phyloP scores from a whole-genome alignment of 495 filamentous ascomycete species.

The Xylaria venustula region DNA sequence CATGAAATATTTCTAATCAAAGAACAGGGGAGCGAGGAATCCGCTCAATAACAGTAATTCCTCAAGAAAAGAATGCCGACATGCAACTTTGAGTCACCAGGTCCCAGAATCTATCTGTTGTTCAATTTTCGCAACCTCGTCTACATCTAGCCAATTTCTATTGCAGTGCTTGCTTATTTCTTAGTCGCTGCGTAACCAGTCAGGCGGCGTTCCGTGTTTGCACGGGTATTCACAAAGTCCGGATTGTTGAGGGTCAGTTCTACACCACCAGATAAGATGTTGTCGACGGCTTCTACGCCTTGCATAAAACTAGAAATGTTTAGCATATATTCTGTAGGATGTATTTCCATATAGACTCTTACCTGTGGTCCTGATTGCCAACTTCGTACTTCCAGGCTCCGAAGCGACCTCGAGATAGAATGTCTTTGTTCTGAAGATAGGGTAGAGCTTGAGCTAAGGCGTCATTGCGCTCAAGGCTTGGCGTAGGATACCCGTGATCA shows the following conservation, averaged over 20 bases:
- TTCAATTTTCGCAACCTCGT: too few species aligned
- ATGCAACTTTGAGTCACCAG: too few species aligned
- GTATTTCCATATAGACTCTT: neutral
- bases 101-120: too few species aligned
- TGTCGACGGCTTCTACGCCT: conserved; percentile 89
- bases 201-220: conserved; percentile 81
- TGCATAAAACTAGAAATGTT: conserved; percentile 93
- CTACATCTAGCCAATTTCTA: too few species aligned
- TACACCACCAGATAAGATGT: conserved; percentile 85
- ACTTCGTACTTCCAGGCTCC: conserved; percentile 92
- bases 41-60: too few species aligned
- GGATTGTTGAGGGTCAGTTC: conserved; percentile 96
- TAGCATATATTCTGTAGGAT: conserved; percentile 49
- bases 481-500: conserved; percentile 96
- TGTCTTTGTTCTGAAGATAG: conserved; percentile 79
- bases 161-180: neutral
- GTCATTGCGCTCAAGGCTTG: conserved; percentile 85
- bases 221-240: conserved; percentile 87
- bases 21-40: too few species aligned
- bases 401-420: conserved; percentile 90
- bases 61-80: too few species aligned
- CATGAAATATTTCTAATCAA: too few species aligned
- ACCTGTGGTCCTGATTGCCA: conserved; percentile 82
- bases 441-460: conserved; percentile 86
- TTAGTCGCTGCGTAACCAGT: neutral